A percentile compares a stretch with the other conserved stretches of the same genome.
Conservation (phyloP, 352 stramenopile genomes). For the Globisporangium perplexum region DNA sequence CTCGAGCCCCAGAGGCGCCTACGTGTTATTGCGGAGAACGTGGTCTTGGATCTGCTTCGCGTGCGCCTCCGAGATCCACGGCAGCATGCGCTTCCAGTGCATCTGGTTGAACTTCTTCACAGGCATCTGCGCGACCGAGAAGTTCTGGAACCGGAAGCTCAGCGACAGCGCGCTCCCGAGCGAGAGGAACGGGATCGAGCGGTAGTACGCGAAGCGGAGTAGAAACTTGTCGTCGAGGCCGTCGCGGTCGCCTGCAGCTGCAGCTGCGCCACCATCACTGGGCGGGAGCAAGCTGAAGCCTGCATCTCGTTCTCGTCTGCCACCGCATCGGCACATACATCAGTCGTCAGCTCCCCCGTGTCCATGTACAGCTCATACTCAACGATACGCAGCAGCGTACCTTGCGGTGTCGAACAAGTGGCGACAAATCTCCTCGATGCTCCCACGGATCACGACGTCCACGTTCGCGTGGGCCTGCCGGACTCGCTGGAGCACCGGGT, state of each 20-base stretch:
- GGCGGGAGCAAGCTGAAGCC: constrained; percentile 25
- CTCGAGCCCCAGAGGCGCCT: not conserved
- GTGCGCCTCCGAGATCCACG: constrained; percentile 60
- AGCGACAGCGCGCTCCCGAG: constrained; percentile 61
- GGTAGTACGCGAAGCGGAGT: constrained; percentile 56
- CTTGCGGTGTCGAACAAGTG: constrained; percentile 9
- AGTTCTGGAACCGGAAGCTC: constrained; percentile 75
- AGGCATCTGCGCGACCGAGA: constrained; percentile 46
- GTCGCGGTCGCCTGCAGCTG: constrained; percentile 5
- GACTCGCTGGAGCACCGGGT: constrained; percentile 16
- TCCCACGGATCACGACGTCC: constrained; percentile 9
- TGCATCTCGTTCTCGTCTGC: constrained; percentile 24
- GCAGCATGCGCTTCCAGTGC: constrained; percentile 84
- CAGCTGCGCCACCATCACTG: not conserved
- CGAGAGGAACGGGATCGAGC: constrained; percentile 35
- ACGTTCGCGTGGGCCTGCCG: constrained; percentile 23
- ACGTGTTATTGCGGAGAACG: constrained; percentile 22
- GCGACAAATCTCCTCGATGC: constrained; percentile 6
- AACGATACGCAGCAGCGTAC: not conserved
- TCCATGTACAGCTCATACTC: no score
- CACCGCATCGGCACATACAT: not conserved
- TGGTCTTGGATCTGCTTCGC: constrained; percentile 45
- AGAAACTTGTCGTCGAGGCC: constrained; percentile 45
- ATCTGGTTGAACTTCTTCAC: constrained; percentile 81
- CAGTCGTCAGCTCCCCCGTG: not conserved